phyloP scores from a whole-genome alignment of 2,329 filamentous ascomycete genomes.

The Onygenales sp. region DNA sequence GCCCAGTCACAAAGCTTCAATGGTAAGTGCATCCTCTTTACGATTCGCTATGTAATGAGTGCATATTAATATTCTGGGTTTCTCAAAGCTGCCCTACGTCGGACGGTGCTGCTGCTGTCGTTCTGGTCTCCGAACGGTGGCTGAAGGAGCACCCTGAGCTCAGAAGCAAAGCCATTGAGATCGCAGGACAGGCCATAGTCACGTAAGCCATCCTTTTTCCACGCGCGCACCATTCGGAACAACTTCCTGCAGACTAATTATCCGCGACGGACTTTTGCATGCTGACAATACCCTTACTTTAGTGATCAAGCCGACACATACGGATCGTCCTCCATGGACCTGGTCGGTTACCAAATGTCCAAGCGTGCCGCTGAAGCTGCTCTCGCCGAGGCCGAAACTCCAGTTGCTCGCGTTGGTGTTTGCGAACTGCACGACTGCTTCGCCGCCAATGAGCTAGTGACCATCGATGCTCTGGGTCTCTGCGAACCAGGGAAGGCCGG shows the following conservation, averaged over 20 bases:
- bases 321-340: constrained; percentile 16
- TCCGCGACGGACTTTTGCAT: no score
- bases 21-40: constrained; percentile 1
- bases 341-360: constrained; percentile 22
- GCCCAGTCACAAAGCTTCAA: constrained; percentile 12
- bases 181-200: constrained; percentile 13
- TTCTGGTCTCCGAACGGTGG: constrained; percentile 14
- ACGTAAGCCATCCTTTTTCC: constrained; percentile 6
- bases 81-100: constrained; percentile 10
- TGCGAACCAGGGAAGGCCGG: constrained; percentile 15
- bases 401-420: constrained; percentile 14
- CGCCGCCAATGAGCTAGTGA: constrained; percentile 18
- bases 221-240: no score
- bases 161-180: constrained; percentile 11
- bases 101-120: constrained; percentile 13
- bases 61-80: neutral
- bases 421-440: constrained; percentile 24
- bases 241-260: no score
- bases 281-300: neutral
- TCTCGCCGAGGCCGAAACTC: constrained; percentile 13
- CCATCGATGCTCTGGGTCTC: constrained; percentile 18
- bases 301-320: constrained; percentile 11
- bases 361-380: constrained; percentile 15
- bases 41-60: neutral
- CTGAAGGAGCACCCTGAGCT: constrained; percentile 11